phyloP scores from a whole-genome alignment of 179 eudicot species.

The Actinidia arguta region DNA sequence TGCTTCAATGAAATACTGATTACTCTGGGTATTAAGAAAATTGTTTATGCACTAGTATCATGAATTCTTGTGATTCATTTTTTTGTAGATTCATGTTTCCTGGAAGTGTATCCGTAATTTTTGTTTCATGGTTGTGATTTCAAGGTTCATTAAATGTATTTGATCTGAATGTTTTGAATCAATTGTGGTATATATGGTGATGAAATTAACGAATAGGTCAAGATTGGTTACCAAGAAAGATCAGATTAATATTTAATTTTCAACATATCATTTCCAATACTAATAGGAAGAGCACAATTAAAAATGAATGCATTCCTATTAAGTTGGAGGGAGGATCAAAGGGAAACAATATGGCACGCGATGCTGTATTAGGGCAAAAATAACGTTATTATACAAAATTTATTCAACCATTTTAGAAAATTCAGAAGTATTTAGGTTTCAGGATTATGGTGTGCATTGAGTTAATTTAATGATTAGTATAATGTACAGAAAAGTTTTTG shows the following conservation, averaged over 20 bases:
- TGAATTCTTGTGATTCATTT: neutral
- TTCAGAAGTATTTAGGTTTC: neutral
- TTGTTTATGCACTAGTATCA: neutral
- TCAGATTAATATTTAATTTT: no score
- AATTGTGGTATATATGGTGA: neutral
- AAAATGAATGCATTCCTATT: constrained; percentile 3
- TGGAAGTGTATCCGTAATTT: neutral
- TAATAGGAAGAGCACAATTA: neutral
- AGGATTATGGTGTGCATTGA: neutral
- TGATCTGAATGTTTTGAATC: neutral
- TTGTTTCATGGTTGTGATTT: neutral
- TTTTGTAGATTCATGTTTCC: neutral
- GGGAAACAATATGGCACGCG: neutral
- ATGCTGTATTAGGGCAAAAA: neutral
- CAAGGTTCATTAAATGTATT: neutral
- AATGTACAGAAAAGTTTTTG: neutral
- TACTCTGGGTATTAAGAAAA: neutral
- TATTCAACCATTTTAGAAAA: neutral
- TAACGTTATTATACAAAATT: no score
- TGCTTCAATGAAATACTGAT: neutral
- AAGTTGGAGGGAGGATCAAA: neutral
- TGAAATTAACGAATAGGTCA: no score
- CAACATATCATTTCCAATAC: neutral
- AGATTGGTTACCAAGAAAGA: no score
- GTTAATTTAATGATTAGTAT: neutral